phyloP scores from a whole-genome alignment of 768 basidiomycete species.

The Russula sp. region DNA sequence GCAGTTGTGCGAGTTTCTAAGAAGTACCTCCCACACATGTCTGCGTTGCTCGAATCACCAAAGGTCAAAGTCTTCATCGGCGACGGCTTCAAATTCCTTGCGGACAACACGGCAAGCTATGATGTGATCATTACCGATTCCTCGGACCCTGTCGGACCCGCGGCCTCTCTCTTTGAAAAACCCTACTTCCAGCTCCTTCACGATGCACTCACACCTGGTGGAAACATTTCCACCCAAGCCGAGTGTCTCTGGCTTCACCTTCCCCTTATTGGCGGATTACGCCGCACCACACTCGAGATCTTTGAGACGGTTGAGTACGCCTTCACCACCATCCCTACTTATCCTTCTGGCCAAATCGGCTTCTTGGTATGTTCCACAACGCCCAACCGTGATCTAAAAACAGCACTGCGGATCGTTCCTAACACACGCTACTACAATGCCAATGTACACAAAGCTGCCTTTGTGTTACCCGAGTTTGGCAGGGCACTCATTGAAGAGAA shows the following conservation, averaged over 20 bases:
- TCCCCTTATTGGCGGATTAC: constrained; percentile 72
- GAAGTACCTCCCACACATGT: constrained; percentile 91
- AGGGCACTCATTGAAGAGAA: constrained; percentile 67
- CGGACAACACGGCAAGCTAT: constrained; percentile 79
- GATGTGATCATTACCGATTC: constrained; percentile 99
- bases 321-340: constrained; percentile 94
- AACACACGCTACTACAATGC: constrained; percentile 82
- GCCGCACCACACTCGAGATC: constrained; percentile 57
- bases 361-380: constrained; percentile 87
- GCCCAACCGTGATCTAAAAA: constrained; percentile 57
- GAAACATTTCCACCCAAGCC: constrained; percentile 91
- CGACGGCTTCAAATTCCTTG: constrained; percentile 96
- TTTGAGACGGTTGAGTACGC: constrained; percentile 88
- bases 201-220: constrained; percentile 83
- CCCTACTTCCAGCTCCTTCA: constrained; percentile 95
- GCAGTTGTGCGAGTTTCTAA: constrained; percentile 95
- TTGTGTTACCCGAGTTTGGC: constrained; percentile 91
- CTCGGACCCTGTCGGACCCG: constrained; percentile 95
- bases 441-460: constrained; percentile 73
- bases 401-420: constrained; percentile 65
- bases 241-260: constrained; percentile 96
- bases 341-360: constrained; percentile 97
- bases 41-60: constrained; percentile 67
- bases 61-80: constrained; percentile 84
- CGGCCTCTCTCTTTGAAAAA: constrained; percentile 89